A percentile compares a stretch with the other conserved stretches of the same genome.
These are phyloP conservation scores for Cladosporium sp. DNA, from an alignment of 2,329 filamentous ascomycete species.

Conservation along the genomic window DNA sequence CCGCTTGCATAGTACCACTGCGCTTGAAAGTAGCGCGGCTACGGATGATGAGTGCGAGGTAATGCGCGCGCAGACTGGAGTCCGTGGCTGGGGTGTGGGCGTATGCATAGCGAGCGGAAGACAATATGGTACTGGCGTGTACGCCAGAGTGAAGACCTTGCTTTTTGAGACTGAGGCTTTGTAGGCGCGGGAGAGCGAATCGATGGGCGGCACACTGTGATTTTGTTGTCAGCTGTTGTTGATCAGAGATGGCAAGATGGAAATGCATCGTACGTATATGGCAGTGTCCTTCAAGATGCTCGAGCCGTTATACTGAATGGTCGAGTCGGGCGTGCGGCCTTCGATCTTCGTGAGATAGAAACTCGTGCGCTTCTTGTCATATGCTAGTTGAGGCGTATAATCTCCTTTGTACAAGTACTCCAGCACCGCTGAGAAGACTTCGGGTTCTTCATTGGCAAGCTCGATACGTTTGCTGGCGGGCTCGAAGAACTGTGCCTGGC, in stretches of 20 bases:
- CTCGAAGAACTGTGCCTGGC: slow-evolving; percentile 61
- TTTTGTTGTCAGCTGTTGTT: slow-evolving; percentile 13
- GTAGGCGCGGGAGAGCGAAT: slow-evolving; percentile 78
- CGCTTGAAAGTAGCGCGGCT: slow-evolving; percentile 85
- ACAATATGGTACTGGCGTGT: slow-evolving; percentile 76
- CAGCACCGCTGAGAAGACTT: slow-evolving; percentile 84
- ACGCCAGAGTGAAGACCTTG: slow-evolving; percentile 84
- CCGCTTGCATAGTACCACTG: slow-evolving; percentile 90
- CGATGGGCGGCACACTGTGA: slow-evolving; percentile 69
- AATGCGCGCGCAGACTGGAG: slow-evolving; percentile 86
- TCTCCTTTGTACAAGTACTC: slow-evolving; percentile 94
- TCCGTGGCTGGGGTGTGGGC: slow-evolving; percentile 83
- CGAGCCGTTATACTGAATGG: slow-evolving; percentile 59
- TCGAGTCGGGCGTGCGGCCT: slow-evolving; percentile 46
- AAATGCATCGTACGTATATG: slow-evolving; percentile 58
- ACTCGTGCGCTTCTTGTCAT: slow-evolving; percentile 73
- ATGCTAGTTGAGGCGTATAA: slow-evolving; percentile 78
- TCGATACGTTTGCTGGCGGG: slow-evolving; percentile 64
- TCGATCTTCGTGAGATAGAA: slow-evolving; percentile 60
- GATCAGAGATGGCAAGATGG: not conserved
- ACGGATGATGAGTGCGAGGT: slow-evolving; percentile 86
- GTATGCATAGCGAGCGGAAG: slow-evolving; percentile 86
- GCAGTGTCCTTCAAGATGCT: slow-evolving; percentile 82
- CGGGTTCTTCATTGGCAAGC: slow-evolving; percentile 79
- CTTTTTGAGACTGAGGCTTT: slow-evolving; percentile 79